Conservation (phyloP, 257 asterid species). For the Misopates orontium region DNA sequence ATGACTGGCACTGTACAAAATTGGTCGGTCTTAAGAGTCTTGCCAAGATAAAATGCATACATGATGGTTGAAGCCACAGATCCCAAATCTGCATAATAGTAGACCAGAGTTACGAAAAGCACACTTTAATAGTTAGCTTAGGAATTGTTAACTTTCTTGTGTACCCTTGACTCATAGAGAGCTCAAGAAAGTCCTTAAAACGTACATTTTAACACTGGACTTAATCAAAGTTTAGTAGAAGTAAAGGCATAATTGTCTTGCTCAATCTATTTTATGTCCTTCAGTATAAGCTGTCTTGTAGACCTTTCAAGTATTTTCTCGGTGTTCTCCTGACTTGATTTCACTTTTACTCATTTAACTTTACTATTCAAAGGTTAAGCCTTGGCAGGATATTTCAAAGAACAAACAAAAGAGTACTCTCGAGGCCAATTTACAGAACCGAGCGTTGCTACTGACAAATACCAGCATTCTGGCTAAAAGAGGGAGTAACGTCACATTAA, state of each 20-base stretch:
- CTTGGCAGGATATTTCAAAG: background rate
- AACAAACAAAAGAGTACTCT: background rate
- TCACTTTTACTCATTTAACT: background rate
- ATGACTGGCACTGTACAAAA: conserved; percentile 72
- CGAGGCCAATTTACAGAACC: background rate
- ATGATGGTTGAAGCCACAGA: conserved; percentile 71
- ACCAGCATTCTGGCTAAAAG: background rate
- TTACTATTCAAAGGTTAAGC: no score
- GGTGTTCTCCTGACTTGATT: background rate
- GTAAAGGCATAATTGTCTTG: background rate
- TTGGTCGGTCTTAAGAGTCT: conserved; percentile 43
- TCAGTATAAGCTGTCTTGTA: background rate
- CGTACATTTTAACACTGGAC: background rate
- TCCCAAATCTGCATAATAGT: conserved; percentile 65
- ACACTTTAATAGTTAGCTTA: conserved; percentile 12
- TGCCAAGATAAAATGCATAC: conserved; percentile 70
- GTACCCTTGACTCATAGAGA: background rate
- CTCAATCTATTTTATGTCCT: conserved; percentile 7
- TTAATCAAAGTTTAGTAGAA: conserved; percentile 6
- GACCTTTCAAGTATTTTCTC: no score
- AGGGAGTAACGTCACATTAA: background rate
- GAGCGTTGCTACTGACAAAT: background rate
- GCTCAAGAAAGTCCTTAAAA: background rate
- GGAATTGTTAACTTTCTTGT: background rate
- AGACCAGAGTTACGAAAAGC: conserved; percentile 21